Evolutionary conservation across 495 filamentous ascomycete species (phyloP).

Genomic region (Astrothelium subdiscretum): DNA sequence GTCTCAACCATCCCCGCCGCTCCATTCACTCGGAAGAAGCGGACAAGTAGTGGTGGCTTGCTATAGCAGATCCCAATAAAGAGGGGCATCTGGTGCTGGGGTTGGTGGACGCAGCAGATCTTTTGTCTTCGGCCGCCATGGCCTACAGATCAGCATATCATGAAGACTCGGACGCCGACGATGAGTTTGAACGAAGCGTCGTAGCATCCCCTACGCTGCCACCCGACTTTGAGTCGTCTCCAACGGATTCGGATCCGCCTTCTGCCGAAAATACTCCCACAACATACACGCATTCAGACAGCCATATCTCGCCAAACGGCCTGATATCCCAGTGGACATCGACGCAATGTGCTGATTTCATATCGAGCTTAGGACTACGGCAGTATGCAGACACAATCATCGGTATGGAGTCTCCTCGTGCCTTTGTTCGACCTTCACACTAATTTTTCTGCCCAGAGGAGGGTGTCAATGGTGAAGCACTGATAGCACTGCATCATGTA

Average conservation of each 20-base stretch:
- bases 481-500: conserved; percentile 80
- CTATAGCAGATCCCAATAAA: neutral
- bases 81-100: neutral
- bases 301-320: conserved; percentile 58
- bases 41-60: too few relatives aligned
- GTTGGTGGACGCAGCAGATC: neutral
- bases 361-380: conserved; percentile 63
- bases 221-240: conserved; percentile 68
- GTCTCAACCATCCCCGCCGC: neutral
- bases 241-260: conserved; percentile 67
- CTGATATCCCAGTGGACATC: conserved; percentile 81
- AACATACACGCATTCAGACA: conserved; percentile 60
- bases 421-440: conserved; percentile 16
- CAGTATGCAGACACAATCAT: conserved; percentile 76
- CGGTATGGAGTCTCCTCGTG: conserved; percentile 40
- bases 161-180: conserved; percentile 84
- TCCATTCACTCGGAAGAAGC: too few relatives aligned
- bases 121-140: neutral
- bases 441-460: conserved; percentile 51
- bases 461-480: conserved; percentile 81
- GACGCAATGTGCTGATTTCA: conserved; percentile 79
- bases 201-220: conserved; percentile 59
- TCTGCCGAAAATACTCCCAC: conserved; percentile 83
- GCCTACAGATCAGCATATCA: conserved; percentile 35
- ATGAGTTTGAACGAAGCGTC: conserved; percentile 71